These are phyloP conservation scores for Zangia roseola DNA, from an alignment of 768 basidiomycete genomes.

Conservation along the genomic window DNA sequence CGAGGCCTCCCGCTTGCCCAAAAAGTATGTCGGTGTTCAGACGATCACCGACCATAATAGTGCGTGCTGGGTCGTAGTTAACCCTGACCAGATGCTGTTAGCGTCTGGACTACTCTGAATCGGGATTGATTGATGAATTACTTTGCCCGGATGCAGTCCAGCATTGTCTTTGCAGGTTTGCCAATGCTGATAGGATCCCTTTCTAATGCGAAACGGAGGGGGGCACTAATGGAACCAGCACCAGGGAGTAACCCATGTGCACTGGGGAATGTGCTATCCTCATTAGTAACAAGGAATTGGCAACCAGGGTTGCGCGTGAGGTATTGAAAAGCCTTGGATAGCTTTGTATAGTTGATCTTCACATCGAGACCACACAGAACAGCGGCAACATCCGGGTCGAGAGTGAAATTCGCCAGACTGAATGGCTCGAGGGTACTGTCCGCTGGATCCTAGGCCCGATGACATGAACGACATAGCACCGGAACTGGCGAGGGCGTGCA, in stretches of 20 bases:
- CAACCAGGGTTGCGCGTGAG: slow-evolving; percentile 77
- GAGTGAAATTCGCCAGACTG: slow-evolving; percentile 61
- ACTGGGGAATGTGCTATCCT: slow-evolving; percentile 88
- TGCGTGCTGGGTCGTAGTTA: slow-evolving; percentile 78
- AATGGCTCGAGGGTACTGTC: slow-evolving; percentile 77
- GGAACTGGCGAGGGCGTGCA: background rate
- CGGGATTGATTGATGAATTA: slow-evolving; percentile 27
- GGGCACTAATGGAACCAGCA: slow-evolving; percentile 80
- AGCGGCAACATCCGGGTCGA: slow-evolving; percentile 81
- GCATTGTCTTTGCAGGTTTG: slow-evolving; percentile 89
- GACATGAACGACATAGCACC: background rate
- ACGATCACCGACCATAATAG: slow-evolving; percentile 96
- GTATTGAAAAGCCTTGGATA: slow-evolving; percentile 90
- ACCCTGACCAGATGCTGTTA: slow-evolving; percentile 50
- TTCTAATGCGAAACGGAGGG: slow-evolving; percentile 70
- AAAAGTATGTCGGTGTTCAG: slow-evolving; percentile 96
- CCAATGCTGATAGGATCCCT: slow-evolving; percentile 78
- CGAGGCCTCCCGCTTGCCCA: slow-evolving; percentile 80
- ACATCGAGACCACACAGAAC: slow-evolving; percentile 94
- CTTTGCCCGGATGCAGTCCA: slow-evolving; percentile 88
- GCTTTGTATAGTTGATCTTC: slow-evolving; percentile 88
- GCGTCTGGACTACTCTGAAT: background rate
- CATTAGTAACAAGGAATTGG: slow-evolving; percentile 88
- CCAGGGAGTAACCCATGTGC: slow-evolving; percentile 76
- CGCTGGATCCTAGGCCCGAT: slow-evolving; percentile 65